Evolutionary conservation across 192 early-diverging fungal species (phyloP), one percentile per base, ranked within the genome.

Genomic region (Backusella macrospora): DNA sequence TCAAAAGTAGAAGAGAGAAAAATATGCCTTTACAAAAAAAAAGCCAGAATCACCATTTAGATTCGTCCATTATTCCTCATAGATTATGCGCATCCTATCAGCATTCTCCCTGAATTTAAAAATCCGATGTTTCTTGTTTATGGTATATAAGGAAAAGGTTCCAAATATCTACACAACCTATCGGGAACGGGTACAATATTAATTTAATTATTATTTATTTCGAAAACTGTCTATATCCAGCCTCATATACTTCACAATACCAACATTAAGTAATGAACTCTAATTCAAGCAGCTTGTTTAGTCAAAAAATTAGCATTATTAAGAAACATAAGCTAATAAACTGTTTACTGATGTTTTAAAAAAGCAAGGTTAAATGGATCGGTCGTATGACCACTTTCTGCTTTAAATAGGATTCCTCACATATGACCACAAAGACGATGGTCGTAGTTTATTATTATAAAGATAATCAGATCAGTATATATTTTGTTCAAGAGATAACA

Each of bases 401-500:
- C 26, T 59, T 59, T 59, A 59, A 59, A 59, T 59, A 59, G 21
- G 21, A 59, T 26, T 23, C 14, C 26, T 26, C 26, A 49, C 18
- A 49, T 49, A 59, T 59, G 52, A 21, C 10, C 10, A 0, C 52
- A 59, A 59, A 59, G 4, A 26, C 9, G 52, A 59, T 26, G 26
- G 26, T 26, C 52, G 26, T 12, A 21, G 21, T 13, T 34, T 59
- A 5, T 23, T 59, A 59, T 59, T 59, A 13, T 59, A 59, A 59
- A 59, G 52, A 59, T 59, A 59, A 26, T 59, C 52, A 59, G 52
- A 59, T 59, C 52, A 59, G 26, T 59, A 26, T 59, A 59, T 59
- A 59, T 59, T 34, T 34, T 59, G 10, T n/a, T 59, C 52, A 59
- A 59, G 4, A 59, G 52, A 59, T 59, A 59, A 26, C 18, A 21